Evolutionary conservation across 2,329 filamentous ascomycete species (phyloP), one percentile per base, ranked within the genome.

Genomic region (Xylaria sp.): DNA sequence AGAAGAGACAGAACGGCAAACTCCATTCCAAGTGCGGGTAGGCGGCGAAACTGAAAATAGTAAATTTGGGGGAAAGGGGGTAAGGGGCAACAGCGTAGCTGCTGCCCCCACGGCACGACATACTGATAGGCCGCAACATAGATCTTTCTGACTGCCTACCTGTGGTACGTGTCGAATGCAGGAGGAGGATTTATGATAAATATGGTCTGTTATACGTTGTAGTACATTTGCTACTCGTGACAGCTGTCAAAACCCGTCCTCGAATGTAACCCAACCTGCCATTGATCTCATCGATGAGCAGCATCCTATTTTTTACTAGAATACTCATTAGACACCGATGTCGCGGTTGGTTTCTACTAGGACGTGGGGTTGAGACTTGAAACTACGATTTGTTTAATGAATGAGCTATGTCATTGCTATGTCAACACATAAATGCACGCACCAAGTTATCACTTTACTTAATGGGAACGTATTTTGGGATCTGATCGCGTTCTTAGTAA

Each of bases 161-260:
- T 5, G 38, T 54, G 44, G 20, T 28, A 36, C 40, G 33, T 46
- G 17, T 59, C 10, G 38, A 66, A 40, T 54, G 51, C 28, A 59
- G 54, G 56, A 31, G 51, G 48, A 40, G 46, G 40, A 44, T 42
- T 54, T 15, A 44, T 59, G 56, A 31, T 38, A 61, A 33, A n/a
- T 38, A 31, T 38, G 49, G 59, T 60, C 60, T 61, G 57, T 58
- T 60, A 58, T 63, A 65, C 58, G 26, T 28, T 33, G 62, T 74
- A 64, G 66, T 59, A 65, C 66, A 57, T 38, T 67, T 70, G 63
- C 64, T 65, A 65, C 68, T 70, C 70, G 67, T 73, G 73, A 74
- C 71, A 75, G 73, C 74, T 75, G 75, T 69, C 71, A 72, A 70
- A 72, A 71, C 67, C 75, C 72, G 74, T 64, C 44, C 11, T 71